A percentile compares a stretch with the other conserved stretches of the same genome.
Conservation (phyloP, 1,284 basidiomycete genomes). For the Kalmanozyma brasiliensis region DNA sequence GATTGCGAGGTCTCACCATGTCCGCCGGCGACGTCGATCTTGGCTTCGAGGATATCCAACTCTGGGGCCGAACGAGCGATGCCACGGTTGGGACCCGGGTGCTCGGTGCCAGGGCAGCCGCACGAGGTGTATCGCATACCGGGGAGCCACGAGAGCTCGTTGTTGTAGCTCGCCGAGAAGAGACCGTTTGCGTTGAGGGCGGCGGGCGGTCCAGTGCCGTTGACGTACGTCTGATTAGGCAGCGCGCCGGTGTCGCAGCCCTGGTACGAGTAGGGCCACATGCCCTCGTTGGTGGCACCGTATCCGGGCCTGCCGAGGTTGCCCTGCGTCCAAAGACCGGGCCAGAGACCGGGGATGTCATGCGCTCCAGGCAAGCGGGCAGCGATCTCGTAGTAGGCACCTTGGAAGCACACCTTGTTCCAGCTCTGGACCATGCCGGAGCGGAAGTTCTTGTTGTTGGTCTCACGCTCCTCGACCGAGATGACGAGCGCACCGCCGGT, state of each 20-base stretch:
- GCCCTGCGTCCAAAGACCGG: conserved; percentile 66
- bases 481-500: conserved; percentile 54
- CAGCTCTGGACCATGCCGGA: conserved; percentile 66
- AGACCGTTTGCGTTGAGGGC: conserved; percentile 44
- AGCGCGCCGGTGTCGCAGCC: conserved; percentile 66
- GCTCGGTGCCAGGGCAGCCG: conserved; percentile 62
- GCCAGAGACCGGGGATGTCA: conserved; percentile 67
- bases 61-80: conserved; percentile 66
- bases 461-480: conserved; percentile 52
- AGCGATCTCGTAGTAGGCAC: conserved; percentile 63
- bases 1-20: conserved; percentile 62
- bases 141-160: conserved; percentile 55
- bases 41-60: conserved; percentile 68
- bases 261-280: conserved; percentile 69
- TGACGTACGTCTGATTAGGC: conserved; percentile 56
- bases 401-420: conserved; percentile 68
- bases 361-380: conserved; percentile 38
- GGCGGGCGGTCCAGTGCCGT: conserved; percentile 53
- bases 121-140: conserved; percentile 64
- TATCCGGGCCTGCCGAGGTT: conserved; percentile 66
- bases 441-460: conserved; percentile 64
- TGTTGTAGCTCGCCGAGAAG: conserved; percentile 37
- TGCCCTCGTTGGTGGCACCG: conserved; percentile 64
- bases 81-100: conserved; percentile 58
- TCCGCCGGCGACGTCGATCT: conserved; percentile 71